These are phyloP conservation scores for Solanum verrucosum DNA, from an alignment of 257 asterid genomes.

Conservation along the genomic window DNA sequence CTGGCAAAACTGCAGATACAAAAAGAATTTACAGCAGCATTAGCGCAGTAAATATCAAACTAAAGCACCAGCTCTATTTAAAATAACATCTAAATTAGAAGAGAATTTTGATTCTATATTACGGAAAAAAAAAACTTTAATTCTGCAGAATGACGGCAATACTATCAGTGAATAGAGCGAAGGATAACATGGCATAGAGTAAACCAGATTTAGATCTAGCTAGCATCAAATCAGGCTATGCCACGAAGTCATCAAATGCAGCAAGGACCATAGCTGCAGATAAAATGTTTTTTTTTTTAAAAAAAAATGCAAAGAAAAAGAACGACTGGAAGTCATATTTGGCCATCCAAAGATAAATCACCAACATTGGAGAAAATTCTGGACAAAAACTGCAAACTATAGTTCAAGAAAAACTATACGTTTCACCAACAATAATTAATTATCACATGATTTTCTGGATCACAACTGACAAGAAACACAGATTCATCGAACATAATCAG, in stretches of 20 bases:
- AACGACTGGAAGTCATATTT: background rate
- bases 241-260: background rate
- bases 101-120: background rate
- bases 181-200: background rate
- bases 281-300: background rate
- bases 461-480: background rate
- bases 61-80: background rate
- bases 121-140: background rate
- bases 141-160: background rate
- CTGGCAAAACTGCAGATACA: slow-evolving; percentile 75
- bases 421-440: background rate
- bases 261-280: background rate
- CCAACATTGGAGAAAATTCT: background rate
- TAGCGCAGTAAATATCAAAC: background rate
- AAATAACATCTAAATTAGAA: background rate
- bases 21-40: slow-evolving; percentile 6
- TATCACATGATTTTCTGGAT: background rate
- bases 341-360: background rate
- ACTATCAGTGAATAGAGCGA: background rate
- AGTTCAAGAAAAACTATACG: background rate
- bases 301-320: background rate
- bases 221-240: background rate
- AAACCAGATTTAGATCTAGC: background rate
- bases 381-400: background rate
- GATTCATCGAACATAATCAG: background rate